Evolutionary conservation across 495 filamentous ascomycete species (phyloP).

Genomic region (Chaetomidium leptoderma): DNA sequence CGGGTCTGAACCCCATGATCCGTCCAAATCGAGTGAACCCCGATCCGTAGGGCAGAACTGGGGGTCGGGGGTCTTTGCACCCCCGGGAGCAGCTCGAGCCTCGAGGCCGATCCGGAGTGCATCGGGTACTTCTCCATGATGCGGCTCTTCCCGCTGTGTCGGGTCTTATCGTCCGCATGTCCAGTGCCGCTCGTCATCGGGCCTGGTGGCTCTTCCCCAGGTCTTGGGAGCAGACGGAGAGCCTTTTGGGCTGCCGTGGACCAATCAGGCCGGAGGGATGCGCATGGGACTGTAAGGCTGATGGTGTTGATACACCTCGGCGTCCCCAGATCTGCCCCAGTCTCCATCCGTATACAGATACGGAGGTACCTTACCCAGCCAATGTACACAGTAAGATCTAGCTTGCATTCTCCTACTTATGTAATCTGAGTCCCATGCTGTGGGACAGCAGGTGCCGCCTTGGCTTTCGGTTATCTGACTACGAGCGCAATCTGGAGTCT

Average conservation of each 20-base stretch:
- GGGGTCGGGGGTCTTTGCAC: slow-evolving; percentile 4
- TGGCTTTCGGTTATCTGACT: background rate
- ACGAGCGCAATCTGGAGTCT: background rate
- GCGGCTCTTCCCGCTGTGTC: slow-evolving; percentile 26
- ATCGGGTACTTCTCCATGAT: slow-evolving; percentile 13
- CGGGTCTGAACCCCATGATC: slow-evolving; percentile 3
- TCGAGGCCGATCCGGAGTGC: slow-evolving; percentile 10
- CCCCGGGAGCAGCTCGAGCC: background rate
- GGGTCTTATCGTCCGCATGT: slow-evolving; percentile 17
- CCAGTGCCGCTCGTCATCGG: slow-evolving; percentile 22
- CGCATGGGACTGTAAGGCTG: slow-evolving; percentile 20
- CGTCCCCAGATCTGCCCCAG: background rate
- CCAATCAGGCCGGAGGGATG: slow-evolving; percentile 18
- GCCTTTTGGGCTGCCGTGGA: slow-evolving; percentile 5
- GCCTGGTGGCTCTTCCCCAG: slow-evolving; percentile 22
- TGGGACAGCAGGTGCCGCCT: background rate
- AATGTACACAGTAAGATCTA: no score
- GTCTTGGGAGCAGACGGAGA: slow-evolving; percentile 20
- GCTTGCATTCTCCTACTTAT: no score
- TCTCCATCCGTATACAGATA: background rate
- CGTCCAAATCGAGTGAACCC: slow-evolving; percentile 9
- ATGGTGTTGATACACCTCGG: slow-evolving; percentile 17
- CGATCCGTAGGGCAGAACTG: slow-evolving; percentile 7
- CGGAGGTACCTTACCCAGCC: background rate
- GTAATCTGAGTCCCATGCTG: background rate